Base-by-base conservation (phyloP, 2,329 filamentous ascomycete species). In the Venturia asperata region DNA sequence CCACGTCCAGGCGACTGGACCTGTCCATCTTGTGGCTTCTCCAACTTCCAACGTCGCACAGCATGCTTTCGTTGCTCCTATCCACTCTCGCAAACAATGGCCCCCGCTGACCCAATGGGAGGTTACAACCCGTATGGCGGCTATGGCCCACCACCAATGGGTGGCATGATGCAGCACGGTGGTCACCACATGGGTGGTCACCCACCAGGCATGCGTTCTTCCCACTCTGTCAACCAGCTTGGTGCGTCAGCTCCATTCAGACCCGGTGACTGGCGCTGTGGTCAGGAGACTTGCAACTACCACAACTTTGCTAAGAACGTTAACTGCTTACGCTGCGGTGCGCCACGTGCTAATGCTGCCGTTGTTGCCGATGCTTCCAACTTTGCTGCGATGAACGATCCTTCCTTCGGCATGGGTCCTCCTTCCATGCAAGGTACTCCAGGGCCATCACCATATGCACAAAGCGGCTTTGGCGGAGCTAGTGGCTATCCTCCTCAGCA, bases 241-340 rank as follows among this genome's bases (percentile, higher is more conserved):
- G 66, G 66, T 19, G 64, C 64, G 11, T 63, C 92, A 61, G 94
- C 99, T 55, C 94, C 94, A 19, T 99, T 99, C 88, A 90, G 94
- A 73, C 94, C 94, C 65, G 94, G 94, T 73, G 94, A 99, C 74
- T 99, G 94, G 94, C 97, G 97, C 78, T 99, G 94, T 74, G 94
- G 94, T 65, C 94, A 94, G 69, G 94, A 99, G 74, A 92, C 92
- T 45, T 99, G 94, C 75, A 91, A 90, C 66, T 99, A 99, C 77
- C 94, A 99, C 82, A 99, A 99, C 81, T 99, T 99, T 75, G 94
- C 94, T 68, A 99, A 99, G 85, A 99, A 99, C 72, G 93, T 97
- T 66, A 96, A 91, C 78, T 99, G 94, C 77, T 85, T 99, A 68
- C 90, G 94, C 67, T 99, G 94, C 74, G 94, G 94, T 75, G 94